phyloP scores from a whole-genome alignment of 1,284 basidiomycete species.

The Rhizoctonia solani region DNA sequence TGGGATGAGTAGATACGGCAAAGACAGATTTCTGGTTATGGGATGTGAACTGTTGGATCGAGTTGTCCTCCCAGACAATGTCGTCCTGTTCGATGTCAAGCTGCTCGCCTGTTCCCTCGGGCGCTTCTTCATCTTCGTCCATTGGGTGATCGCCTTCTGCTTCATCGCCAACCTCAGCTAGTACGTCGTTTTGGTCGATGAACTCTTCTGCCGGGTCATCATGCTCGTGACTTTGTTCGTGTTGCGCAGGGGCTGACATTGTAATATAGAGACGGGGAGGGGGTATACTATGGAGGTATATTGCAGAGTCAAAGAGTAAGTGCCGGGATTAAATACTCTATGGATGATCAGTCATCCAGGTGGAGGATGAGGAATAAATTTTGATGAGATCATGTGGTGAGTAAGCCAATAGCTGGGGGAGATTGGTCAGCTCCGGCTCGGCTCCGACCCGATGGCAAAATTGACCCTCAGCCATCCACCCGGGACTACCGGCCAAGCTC shows the following conservation, averaged over 20 bases:
- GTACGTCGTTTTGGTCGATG: conserved; percentile 45
- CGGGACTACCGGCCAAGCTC: too few relatives aligned
- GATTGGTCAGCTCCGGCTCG: conserved; percentile 10
- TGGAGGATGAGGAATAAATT: conserved; percentile 29
- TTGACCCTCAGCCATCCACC: too few relatives aligned
- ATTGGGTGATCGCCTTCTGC: conserved; percentile 72
- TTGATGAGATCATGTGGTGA: not conserved
- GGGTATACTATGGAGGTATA: conserved; percentile 1
- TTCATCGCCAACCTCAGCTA: conserved; percentile 61
- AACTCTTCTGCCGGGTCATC: conserved; percentile 40
- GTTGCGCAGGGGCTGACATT: conserved; percentile 60
- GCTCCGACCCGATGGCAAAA: not conserved
- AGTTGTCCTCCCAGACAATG: conserved; percentile 61
- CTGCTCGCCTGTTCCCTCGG: conserved; percentile 46
- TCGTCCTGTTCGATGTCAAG: conserved; percentile 46
- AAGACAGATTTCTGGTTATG: conserved; percentile 75
- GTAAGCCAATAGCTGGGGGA: not conserved
- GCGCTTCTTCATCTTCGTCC: conserved; percentile 60
- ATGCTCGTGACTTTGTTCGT: conserved; percentile 41
- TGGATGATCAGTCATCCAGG: conserved; percentile 29
- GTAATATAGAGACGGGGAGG: conserved; percentile 40
- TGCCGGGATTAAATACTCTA: conserved; percentile 9
- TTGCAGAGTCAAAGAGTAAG: not conserved
- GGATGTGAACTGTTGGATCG: conserved; percentile 64
- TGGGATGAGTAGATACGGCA: conserved; percentile 81